phyloP scores from a whole-genome alignment of 306 rosid genomes.

The Cicer judaicum region DNA sequence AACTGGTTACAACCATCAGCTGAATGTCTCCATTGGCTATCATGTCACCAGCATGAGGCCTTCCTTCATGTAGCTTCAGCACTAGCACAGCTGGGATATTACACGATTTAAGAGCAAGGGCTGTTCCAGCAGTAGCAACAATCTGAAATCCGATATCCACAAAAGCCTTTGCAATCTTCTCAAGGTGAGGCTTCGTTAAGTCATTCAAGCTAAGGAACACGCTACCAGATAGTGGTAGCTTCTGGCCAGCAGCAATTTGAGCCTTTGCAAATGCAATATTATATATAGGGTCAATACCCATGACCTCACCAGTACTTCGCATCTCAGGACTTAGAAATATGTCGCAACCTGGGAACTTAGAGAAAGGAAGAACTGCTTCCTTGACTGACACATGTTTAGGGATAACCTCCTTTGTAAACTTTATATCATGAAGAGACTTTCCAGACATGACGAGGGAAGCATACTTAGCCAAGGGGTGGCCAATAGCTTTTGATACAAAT shows the following conservation, averaged over 20 bases:
- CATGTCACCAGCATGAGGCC: slow-evolving; percentile 96
- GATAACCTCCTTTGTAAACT: slow-evolving; percentile 81
- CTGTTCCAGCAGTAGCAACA: slow-evolving; percentile 93
- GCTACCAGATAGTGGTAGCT: slow-evolving; percentile 80
- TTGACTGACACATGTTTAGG: slow-evolving; percentile 88
- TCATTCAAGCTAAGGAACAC: slow-evolving; percentile 92
- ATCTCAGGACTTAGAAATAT: slow-evolving; percentile 95
- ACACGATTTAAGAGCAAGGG: slow-evolving; percentile 65
- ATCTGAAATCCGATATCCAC: slow-evolving; percentile 67
- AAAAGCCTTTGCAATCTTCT: slow-evolving; percentile 79
- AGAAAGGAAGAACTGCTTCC: slow-evolving; percentile 98
- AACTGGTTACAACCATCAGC: slow-evolving; percentile 94
- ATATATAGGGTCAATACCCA: slow-evolving; percentile 84
- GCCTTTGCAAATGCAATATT: slow-evolving; percentile 96
- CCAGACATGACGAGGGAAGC: slow-evolving; percentile 99
- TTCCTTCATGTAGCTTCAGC: slow-evolving; percentile 92
- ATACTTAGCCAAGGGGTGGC: slow-evolving; percentile 95
- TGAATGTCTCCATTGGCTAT: slow-evolving; percentile 93
- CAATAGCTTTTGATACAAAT: slow-evolving; percentile 95
- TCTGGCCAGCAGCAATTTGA: slow-evolving; percentile 91
- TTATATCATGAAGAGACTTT: slow-evolving; percentile 76
- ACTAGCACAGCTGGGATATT: slow-evolving; percentile 73
- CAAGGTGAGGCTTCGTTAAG: slow-evolving; percentile 82
- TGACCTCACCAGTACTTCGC: slow-evolving; percentile 99
- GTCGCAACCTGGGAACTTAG: slow-evolving; percentile 91